Percentiles rank a stretch among this genome's conserved stretches.
phyloP scores from a whole-genome alignment of 176 grass and related monocot genomes.

The Hyparrhenia diplandra region DNA sequence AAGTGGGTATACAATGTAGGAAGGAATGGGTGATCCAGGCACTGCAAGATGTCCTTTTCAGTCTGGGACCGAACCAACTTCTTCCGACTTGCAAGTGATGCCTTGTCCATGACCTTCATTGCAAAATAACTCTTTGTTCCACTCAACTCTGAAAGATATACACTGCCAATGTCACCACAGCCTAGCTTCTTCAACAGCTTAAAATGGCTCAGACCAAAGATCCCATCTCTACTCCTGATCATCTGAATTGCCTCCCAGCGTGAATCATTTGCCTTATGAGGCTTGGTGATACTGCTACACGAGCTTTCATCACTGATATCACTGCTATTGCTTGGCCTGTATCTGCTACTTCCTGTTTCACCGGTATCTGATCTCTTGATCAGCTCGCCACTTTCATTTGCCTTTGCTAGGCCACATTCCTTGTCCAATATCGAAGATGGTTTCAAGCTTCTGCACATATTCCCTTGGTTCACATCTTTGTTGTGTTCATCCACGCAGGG shows the following conservation, averaged over 20 bases:
- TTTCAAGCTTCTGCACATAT: slow-evolving; percentile 1
- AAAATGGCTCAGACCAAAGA: slow-evolving; percentile 69
- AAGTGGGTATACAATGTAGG: slow-evolving; percentile 76
- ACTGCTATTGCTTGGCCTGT: slow-evolving; percentile 57
- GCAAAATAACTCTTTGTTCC: slow-evolving; percentile 78
- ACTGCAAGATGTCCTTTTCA: slow-evolving; percentile 78
- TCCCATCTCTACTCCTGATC: slow-evolving; percentile 44
- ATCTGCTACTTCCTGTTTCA: slow-evolving; percentile 49
- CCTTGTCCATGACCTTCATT: slow-evolving; percentile 92
- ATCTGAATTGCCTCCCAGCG: slow-evolving; percentile 75
- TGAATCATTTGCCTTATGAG: slow-evolving; percentile 76
- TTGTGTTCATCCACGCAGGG: slow-evolving; percentile 38
- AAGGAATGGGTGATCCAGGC: slow-evolving; percentile 77
- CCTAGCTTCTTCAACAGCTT: slow-evolving; percentile 69
- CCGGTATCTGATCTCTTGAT: slow-evolving; percentile 35
- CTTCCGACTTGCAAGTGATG: slow-evolving; percentile 58
- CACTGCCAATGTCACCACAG: slow-evolving; percentile 81
- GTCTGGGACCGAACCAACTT: slow-evolving; percentile 78
- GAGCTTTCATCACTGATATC: slow-evolving; percentile 74
- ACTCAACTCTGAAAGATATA: slow-evolving; percentile 75
- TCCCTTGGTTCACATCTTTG: slow-evolving; percentile 18
- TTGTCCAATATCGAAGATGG: slow-evolving; percentile 28
- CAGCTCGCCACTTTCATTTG: slow-evolving; percentile 37
- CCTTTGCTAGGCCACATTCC: slow-evolving; percentile 27
- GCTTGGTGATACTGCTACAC: slow-evolving; percentile 68